Conservation (phyloP, 352 stramenopile genomes). For the Discostella stelligera region DNA sequence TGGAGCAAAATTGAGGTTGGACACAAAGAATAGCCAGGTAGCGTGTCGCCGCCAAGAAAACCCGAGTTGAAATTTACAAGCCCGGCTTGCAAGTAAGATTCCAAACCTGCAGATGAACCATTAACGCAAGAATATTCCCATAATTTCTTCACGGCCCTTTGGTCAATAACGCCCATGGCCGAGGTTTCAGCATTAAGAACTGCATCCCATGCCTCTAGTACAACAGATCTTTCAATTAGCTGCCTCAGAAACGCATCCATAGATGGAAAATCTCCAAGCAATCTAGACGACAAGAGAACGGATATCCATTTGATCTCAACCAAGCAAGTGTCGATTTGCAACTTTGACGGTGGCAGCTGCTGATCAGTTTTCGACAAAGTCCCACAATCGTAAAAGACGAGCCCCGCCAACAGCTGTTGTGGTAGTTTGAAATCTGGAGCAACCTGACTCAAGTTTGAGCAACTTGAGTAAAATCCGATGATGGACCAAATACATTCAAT, state of each 20-base stretch:
- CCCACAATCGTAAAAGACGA: conserved; percentile 37
- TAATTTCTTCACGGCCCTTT: conserved; percentile 22
- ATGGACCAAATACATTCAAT: conserved; percentile 48
- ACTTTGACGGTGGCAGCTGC: conserved; percentile 14
- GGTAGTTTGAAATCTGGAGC: conserved; percentile 22
- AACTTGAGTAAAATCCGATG: conserved; percentile 35
- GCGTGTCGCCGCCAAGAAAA: conserved; percentile 10
- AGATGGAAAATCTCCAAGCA: conserved; percentile 19
- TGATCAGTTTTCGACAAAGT: conserved; percentile 23
- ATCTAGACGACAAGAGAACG: conserved; percentile 28
- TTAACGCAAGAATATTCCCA: conserved; percentile 30
- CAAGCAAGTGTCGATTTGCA: conserved; percentile 38
- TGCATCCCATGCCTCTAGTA: conserved; percentile 25
- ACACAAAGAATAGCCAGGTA: conserved; percentile 14
- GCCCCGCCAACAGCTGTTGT: conserved; percentile 14
- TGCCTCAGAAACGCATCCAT: conserved; percentile 22
- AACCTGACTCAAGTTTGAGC: neutral
- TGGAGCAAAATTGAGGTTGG: conserved; percentile 34
- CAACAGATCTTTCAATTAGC: conserved; percentile 31
- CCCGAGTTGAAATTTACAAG: conserved; percentile 12
- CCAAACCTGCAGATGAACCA: conserved; percentile 5
- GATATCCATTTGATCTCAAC: conserved; percentile 39
- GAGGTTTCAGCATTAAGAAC: conserved; percentile 4
- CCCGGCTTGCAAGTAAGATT: conserved; percentile 14
- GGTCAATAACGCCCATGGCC: neutral